phyloP scores from a whole-genome alignment of 148 eudicot species.

The Silene conica region DNA sequence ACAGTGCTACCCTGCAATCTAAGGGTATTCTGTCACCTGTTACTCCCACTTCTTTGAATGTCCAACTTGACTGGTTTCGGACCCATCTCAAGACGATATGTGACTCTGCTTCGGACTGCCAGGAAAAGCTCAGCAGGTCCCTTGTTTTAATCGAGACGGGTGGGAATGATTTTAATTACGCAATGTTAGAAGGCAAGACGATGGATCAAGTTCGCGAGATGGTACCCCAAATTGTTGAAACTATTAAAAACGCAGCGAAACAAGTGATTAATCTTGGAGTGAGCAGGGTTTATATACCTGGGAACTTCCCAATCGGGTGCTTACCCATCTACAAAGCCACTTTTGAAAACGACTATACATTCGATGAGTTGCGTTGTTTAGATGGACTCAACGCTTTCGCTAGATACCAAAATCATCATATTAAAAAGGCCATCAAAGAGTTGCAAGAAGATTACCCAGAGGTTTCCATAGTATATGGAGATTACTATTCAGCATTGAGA shows the following conservation, averaged over 20 bases:
- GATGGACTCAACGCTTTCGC: too few relatives aligned
- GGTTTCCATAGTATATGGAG: too few relatives aligned
- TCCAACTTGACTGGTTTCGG: too few relatives aligned
- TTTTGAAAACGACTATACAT: neutral
- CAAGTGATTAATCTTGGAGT: neutral
- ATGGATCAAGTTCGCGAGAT: conserved; percentile 4
- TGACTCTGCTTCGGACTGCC: neutral
- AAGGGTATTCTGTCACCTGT: conserved; percentile 11
- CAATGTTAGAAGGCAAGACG: neutral
- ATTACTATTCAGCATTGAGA: too few relatives aligned
- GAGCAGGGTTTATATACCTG: neutral
- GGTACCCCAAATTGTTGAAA: neutral
- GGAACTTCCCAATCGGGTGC: conserved; percentile 16
- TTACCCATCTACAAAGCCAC: conserved; percentile 5
- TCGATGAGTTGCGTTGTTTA: neutral
- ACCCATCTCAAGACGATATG: conserved; percentile 5
- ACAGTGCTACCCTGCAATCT: neutral
- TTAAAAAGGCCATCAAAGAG: too few relatives aligned
- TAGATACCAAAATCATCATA: too few relatives aligned
- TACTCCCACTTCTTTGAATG: too few relatives aligned
- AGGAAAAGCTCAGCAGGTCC: neutral
- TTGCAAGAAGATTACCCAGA: too few relatives aligned
- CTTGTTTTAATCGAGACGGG: conserved; percentile 12
- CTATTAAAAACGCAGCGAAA: conserved; percentile 3
- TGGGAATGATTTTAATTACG: conserved; percentile 11